Conservation (phyloP, 805 yeast genomes). For the Myxozyma lipomycoides region DNA sequence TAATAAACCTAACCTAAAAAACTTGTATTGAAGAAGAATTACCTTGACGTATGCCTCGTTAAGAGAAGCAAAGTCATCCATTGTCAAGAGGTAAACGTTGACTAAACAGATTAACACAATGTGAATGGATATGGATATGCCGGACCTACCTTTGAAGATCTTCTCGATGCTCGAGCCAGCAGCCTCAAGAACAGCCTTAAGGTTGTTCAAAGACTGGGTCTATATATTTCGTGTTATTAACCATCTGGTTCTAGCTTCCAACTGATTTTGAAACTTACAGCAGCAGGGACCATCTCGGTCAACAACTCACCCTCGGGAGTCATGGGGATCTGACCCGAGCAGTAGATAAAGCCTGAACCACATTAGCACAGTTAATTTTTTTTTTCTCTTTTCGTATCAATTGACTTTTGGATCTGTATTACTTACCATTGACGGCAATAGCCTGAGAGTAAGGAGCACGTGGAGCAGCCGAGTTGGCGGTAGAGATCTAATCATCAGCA, state of each 20-base stretch:
- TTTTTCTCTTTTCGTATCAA: background rate
- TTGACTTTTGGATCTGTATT: background rate
- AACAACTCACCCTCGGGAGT: conserved; percentile 71
- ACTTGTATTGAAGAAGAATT: conserved; percentile 22
- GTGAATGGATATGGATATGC: background rate
- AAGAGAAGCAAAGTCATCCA: conserved; percentile 77
- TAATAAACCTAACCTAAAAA: background rate
- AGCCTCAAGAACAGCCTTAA: conserved; percentile 66
- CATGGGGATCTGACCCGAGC: conserved; percentile 93
- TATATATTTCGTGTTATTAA: background rate
- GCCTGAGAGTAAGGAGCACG: conserved; percentile 98
- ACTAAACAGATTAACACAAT: conserved; percentile 39
- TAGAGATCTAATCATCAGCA: conserved; percentile 44
- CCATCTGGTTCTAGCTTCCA: background rate
- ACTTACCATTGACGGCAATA: conserved; percentile 65
- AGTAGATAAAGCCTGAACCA: conserved; percentile 68
- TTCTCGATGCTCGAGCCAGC: conserved; percentile 79
- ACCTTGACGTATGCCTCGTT: conserved; percentile 70
- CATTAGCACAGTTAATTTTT: background rate
- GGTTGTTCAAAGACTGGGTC: conserved; percentile 43
- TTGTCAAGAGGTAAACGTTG: conserved; percentile 86
- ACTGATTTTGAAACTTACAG: conserved; percentile 18
- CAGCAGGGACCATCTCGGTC: conserved; percentile 64
- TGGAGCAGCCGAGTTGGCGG: conserved; percentile 87
- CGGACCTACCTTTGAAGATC: conserved; percentile 55